These are phyloP conservation scores for Beta vulgaris DNA, from an alignment of 148 eudicot genomes.

Conservation along the genomic window DNA sequence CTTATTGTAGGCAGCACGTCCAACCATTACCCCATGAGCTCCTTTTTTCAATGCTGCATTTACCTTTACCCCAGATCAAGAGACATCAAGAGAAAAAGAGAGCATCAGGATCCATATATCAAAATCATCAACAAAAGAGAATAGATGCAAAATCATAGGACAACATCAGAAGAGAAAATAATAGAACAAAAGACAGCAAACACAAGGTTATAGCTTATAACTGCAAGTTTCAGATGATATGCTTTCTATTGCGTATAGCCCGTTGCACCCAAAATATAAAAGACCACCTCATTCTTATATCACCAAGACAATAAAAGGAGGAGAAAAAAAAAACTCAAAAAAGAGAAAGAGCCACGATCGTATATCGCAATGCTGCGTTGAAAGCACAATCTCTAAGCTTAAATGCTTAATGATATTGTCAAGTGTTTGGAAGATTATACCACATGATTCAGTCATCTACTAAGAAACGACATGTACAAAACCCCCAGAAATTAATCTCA, in stretches of 20 bases:
- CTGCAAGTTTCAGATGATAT: background rate
- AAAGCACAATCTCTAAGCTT: background rate
- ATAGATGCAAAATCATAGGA: background rate
- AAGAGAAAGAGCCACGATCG: too few relatives aligned
- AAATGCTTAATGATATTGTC: background rate
- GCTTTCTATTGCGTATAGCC: background rate
- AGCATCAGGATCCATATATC: background rate
- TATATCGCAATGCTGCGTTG: background rate
- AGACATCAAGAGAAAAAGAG: slow-evolving; percentile 7
- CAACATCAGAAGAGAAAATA: background rate
- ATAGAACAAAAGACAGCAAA: background rate
- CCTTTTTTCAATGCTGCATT: slow-evolving; percentile 80
- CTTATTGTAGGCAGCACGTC: slow-evolving; percentile 84
- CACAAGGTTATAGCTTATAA: background rate
- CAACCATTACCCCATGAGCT: slow-evolving; percentile 96
- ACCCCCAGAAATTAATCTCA: background rate
- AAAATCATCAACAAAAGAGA: background rate
- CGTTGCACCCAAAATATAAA: background rate
- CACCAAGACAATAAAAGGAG: too few relatives aligned
- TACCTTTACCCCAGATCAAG: slow-evolving; percentile 44
- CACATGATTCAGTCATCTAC: background rate
- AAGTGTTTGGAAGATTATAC: background rate
- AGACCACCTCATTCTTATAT: too few relatives aligned
- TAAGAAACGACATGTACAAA: background rate
- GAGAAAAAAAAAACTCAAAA: too few relatives aligned